phyloP scores from a whole-genome alignment of 116 monocot species.

The Phalaenopsis hybrid region DNA sequence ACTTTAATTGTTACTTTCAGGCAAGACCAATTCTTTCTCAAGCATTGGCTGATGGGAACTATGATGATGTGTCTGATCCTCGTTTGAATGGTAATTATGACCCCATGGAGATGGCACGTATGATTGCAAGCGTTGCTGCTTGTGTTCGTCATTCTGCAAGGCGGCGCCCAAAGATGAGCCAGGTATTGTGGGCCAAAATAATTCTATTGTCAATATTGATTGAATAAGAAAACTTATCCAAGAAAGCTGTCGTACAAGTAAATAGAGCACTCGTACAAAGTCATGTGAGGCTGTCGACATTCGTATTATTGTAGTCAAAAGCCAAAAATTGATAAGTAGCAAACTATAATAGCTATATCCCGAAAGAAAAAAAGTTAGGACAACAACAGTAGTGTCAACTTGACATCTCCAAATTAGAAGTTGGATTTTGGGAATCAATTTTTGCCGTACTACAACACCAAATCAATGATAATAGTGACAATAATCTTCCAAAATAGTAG shows the following conservation, averaged over 20 bases:
- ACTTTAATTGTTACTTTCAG: conserved; percentile 18
- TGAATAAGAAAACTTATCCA: not conserved
- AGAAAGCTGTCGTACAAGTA: not conserved
- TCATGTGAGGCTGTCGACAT: not conserved
- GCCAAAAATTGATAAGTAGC: not conserved
- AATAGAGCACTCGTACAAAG: not conserved
- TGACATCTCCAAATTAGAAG: not conserved
- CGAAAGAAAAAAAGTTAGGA: not conserved
- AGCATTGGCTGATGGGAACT: conserved; percentile 38
- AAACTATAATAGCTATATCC: too few relatives aligned
- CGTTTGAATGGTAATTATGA: conserved; percentile 40
- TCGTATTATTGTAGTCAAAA: not conserved
- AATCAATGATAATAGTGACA: not conserved
- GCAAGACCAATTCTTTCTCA: conserved; percentile 43
- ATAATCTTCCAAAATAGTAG: not conserved
- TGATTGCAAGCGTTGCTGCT: conserved; percentile 56
- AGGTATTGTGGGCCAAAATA: conserved; percentile 21
- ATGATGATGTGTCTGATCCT: conserved; percentile 48
- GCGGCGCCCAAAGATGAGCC: conserved; percentile 69
- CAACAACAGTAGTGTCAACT: not conserved
- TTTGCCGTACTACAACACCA: not conserved
- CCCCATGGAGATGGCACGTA: conserved; percentile 45
- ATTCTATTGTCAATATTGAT: not conserved
- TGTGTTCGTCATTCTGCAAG: conserved; percentile 57
- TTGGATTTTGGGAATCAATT: not conserved